Base-by-base conservation (phyloP, 2,329 filamentous ascomycete species). In the Metarhizium guizhouense region DNA sequence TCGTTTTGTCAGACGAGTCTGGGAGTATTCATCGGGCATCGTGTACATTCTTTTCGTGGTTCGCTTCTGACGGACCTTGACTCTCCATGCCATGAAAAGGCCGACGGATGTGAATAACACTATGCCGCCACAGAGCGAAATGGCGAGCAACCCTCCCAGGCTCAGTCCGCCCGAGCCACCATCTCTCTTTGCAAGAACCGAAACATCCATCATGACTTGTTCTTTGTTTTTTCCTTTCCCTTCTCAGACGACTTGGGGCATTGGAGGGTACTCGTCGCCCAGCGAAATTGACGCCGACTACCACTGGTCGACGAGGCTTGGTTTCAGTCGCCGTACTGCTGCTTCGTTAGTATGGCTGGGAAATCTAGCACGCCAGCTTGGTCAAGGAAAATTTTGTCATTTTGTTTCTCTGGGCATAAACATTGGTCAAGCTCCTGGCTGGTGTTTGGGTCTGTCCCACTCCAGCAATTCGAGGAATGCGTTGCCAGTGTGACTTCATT, bases 71-170 rank as follows among this genome's bases (percentile, higher is more conserved):
- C 63, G 64, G 29, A 56, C 54, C 58, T 65, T 67, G 55, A 72
- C 58, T 25, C 63, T 59, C 66, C 72, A 74, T 6, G 76, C 62
- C 49, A 78, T 70, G 29, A 79, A 56, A 30, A 76, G 65, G 0
- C 74, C 75, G 6, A 79, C 56, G 7, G 61, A 65, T 2, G 71
- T 65, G 62, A 78, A 76, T 14, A 81, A 57, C 6, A 79, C 54
- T 2, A 76, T 61, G 16, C 75, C 74, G n/a, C 77, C 77, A 36
- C 72, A 72, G 30, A 83, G 59, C 13, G 74, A 73, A 54, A 82
- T 75, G 54, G 71, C 71, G 38, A 80, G 67, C 16, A 76, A 58
- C 65, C 68, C 70, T n/a, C 69, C 69, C 13, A 74, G 56, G 8
- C 67, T 65, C 40, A 73, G 59, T 7, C 63, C 63, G 11, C 59